These are phyloP conservation scores for Phytophthora pisi DNA, from an alignment of 352 stramenopile genomes.

Conservation along the genomic window DNA sequence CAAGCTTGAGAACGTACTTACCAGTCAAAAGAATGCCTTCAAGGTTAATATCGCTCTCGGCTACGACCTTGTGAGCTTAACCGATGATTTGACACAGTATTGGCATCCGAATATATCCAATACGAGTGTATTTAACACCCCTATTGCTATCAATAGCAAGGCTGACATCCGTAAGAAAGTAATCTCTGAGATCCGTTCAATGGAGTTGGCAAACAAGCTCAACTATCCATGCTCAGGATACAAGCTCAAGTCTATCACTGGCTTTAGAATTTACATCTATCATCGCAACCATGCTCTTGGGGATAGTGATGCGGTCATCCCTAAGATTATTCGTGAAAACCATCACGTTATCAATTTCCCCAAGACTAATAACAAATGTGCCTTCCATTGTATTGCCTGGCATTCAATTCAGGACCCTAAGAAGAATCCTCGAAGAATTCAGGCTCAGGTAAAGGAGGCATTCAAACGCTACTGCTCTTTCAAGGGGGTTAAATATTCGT, in stretches of 20 bases:
- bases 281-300: slow-evolving; percentile 24
- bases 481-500: slow-evolving; percentile 2
- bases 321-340: slow-evolving; percentile 6
- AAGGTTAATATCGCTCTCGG: slow-evolving; percentile 17
- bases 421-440: not conserved
- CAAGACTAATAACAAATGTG: slow-evolving; percentile 15
- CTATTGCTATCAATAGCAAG: slow-evolving; percentile 23
- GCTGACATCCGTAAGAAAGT: slow-evolving; percentile 16
- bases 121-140: slow-evolving; percentile 9
- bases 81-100: not conserved
- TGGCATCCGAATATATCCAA: slow-evolving; percentile 3
- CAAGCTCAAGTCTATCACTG: slow-evolving; percentile 20
- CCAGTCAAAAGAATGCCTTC: slow-evolving; percentile 2
- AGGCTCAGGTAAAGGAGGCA: not conserved
- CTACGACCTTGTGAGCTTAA: slow-evolving; percentile 11
- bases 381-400: slow-evolving; percentile 7
- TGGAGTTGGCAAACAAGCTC: slow-evolving; percentile 23
- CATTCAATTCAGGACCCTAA: not conserved
- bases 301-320: slow-evolving; percentile 8
- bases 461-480: slow-evolving; percentile 1
- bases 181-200: slow-evolving; percentile 19
- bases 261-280: slow-evolving; percentile 24
- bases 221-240: slow-evolving; percentile 19
- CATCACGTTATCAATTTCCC: slow-evolving; percentile 11
- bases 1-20: slow-evolving; percentile 14